A percentile compares a stretch with the other conserved stretches of the same genome.
These are phyloP conservation scores for Aspergillus sclerotioniger DNA, from an alignment of 495 filamentous ascomycete species.

Conservation along the genomic window DNA sequence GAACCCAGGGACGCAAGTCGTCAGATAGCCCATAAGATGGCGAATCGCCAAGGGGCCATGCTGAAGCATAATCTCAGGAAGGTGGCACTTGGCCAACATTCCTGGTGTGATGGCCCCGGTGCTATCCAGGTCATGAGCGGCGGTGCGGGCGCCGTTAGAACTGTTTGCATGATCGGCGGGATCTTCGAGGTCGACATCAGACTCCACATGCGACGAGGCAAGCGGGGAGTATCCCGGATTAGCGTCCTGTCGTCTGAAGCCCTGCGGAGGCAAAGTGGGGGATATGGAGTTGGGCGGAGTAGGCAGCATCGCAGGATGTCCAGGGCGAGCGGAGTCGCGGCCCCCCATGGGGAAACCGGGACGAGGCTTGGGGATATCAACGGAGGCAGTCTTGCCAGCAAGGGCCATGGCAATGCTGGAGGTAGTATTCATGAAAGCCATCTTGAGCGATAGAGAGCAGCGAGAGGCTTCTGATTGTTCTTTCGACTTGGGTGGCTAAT, in stretches of 20 bases:
- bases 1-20: slow-evolving; percentile 90
- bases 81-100: slow-evolving; percentile 86
- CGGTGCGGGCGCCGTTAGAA: slow-evolving; percentile 32
- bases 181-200: slow-evolving; percentile 83
- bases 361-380: slow-evolving; percentile 71
- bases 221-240: slow-evolving; percentile 49
- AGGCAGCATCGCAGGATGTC: slow-evolving; percentile 62
- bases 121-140: slow-evolving; percentile 57
- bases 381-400: slow-evolving; percentile 59
- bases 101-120: slow-evolving; percentile 79
- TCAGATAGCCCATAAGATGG: slow-evolving; percentile 89
- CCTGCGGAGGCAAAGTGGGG: slow-evolving; percentile 79
- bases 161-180: slow-evolving; percentile 53
- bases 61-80: slow-evolving; percentile 83
- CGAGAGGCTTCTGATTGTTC: slow-evolving; percentile 3
- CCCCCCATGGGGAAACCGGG: slow-evolving; percentile 62
- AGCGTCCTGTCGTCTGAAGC: slow-evolving; percentile 52
- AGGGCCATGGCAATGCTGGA: slow-evolving; percentile 64
- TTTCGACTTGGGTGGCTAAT: slow-evolving; percentile 19
- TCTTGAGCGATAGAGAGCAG: slow-evolving; percentile 28
- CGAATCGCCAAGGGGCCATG: slow-evolving; percentile 92
- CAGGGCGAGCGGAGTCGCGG: slow-evolving; percentile 55
- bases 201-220: slow-evolving; percentile 70
- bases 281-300: slow-evolving; percentile 98
- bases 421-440: slow-evolving; percentile 48